A percentile compares a stretch with the other conserved stretches of the same genome.
Conservation (phyloP, 2,329 filamentous ascomycete genomes). For the Pezizomycotina sp. region DNA sequence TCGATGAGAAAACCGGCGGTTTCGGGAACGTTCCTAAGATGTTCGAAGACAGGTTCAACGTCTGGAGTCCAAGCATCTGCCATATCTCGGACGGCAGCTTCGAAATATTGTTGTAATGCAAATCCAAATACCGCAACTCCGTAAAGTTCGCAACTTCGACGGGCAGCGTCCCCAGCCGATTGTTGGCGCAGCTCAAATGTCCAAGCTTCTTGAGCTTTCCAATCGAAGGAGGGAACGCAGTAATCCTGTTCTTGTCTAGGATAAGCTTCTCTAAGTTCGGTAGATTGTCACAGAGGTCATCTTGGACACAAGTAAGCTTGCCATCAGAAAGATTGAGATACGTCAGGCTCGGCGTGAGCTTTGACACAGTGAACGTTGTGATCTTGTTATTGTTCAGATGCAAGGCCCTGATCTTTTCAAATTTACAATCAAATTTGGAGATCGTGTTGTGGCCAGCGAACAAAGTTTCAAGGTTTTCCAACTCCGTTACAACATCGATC, state of each 20-base stretch:
- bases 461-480: slow-evolving; percentile 75
- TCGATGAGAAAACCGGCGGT: slow-evolving; percentile 34
- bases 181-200: slow-evolving; percentile 85
- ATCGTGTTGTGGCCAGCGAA: slow-evolving; percentile 86
- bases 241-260: slow-evolving; percentile 89
- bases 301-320: slow-evolving; percentile 73
- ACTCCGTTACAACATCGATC: slow-evolving; percentile 69
- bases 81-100: slow-evolving; percentile 85
- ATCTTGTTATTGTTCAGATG: slow-evolving; percentile 90
- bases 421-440: slow-evolving; percentile 77
- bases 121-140: slow-evolving; percentile 70
- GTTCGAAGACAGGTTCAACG: slow-evolving; percentile 88
- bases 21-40: slow-evolving; percentile 83
- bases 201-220: slow-evolving; percentile 70
- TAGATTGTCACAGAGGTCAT: slow-evolving; percentile 75
- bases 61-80: slow-evolving; percentile 81
- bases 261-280: slow-evolving; percentile 73
- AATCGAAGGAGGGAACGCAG: slow-evolving; percentile 70
- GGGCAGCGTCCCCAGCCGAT: slow-evolving; percentile 69
- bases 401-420: slow-evolving; percentile 64
- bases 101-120: slow-evolving; percentile 84
- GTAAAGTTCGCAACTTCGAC: slow-evolving; percentile 72
- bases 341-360: slow-evolving; percentile 63
- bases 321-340: slow-evolving; percentile 78
- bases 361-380: slow-evolving; percentile 73